Evolutionary conservation across 345 rosid genomes (phyloP), one percentile per base, ranked within the genome.

Genomic region (Clausena lansium): DNA sequence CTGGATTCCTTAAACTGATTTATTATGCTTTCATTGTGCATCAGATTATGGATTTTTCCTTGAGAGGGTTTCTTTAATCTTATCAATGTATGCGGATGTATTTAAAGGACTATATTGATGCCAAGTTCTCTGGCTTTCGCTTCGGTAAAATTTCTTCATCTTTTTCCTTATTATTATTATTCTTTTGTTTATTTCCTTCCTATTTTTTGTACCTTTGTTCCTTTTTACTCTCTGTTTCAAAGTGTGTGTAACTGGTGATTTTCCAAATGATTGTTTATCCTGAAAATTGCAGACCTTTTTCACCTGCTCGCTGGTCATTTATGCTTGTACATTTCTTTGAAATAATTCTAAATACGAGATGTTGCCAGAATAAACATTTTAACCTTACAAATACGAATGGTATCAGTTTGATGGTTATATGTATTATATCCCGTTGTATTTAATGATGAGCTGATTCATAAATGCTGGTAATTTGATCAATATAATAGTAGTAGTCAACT

Each of bases 121-220:
- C 82, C 25, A 83, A 84, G 79, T 81, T 84, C 68, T 78, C 76
- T 67, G 81, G 60, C 58, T 47, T 81, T 64, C 81, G 82, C 63
- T 72, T 81, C 81, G 82, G 82, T 81, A 76, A 32, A 70, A 32
- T 54, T 13, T 6, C 35, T 30, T 60, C 28, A 60, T 2, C 33
- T 0, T 61, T 27, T 27, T 27, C 33, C 64, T 60, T 11, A 3
- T 3, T 15, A 1, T 61, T 27, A 25, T 27, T 25, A 4, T 61
- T 27, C 1, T 4, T 61, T 61, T 14, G 8, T 14, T 61, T 61
- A 50, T 14, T 50, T 50, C 22, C 55, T 50, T 50, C 55, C 19
- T 50, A 14, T 50, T 50, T 50, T 14, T 17, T 7, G 22, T 4
- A 50, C 55, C 2, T 5, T 62, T 62, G 0, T 15, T 15, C 17